Base-by-base conservation (phyloP, 306 rosid genomes). In the Cucurbita argyrosperma region DNA sequence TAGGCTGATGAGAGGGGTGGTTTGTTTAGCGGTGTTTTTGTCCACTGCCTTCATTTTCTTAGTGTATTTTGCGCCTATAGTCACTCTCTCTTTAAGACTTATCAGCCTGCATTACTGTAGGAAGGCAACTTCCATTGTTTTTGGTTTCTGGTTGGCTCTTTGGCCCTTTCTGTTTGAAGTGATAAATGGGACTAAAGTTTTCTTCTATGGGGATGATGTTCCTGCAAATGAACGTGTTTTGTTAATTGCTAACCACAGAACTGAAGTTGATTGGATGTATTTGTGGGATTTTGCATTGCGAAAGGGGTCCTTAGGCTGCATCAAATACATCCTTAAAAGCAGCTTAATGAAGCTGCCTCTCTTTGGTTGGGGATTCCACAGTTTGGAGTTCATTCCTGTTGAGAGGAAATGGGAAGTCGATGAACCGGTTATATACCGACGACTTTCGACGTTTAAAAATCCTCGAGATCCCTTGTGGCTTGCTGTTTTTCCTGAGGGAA, bases 181-280 rank as follows among this genome's bases (percentile, higher is more conserved):
- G 83, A 77, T 91, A 54, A 95, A 95, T 52, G 81, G 83, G 76
- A 95, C 99, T 26, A 87, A 83, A 83, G 90, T 91, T 51, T 79
- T 91, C 23, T 95, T 95, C 76, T 87, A 85, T 26, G 99, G 99
- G 30, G 97, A 91, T 61, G 71, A 53, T 51, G 71, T 95, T 74
- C 99, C 99, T 0, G 76, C 59, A 23, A 82, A 80, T 75, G 99
- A 95, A 80, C 97, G 97, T 40, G 92, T 83, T 80, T 68, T 95
- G 76, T 86, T 95, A 4, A 83, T 95, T 79, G 84, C 99, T 16
- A 95, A 95, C 74, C 99, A 95, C 82, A 85, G 90, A 83, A 95
- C 96, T 23, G 99, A 95, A 83, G 99, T 95, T 60, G 99, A 95
- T 80, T 95, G 99, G 99, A 95, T 95, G 99, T 95, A 89, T 85